These are phyloP conservation scores for Nothophaeocryptopus gaeumannii DNA, from an alignment of 2,329 filamentous ascomycete genomes.

Conservation along the genomic window DNA sequence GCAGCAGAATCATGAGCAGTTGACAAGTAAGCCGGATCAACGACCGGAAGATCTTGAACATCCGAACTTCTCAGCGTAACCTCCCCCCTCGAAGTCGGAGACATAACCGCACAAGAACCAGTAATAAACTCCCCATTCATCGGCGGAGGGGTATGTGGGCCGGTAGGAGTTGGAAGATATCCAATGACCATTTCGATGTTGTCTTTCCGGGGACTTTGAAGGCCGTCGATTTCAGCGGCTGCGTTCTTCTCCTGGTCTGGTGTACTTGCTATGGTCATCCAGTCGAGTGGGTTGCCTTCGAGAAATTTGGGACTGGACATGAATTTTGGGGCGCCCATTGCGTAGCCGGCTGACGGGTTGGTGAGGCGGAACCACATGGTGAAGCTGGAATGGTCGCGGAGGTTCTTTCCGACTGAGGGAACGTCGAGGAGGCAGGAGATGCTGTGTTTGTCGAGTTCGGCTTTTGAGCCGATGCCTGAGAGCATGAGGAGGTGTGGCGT, in stretches of 20 bases:
- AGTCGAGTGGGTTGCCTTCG: conserved; percentile 11
- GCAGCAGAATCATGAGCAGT: conserved; percentile 17
- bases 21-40: conserved; percentile 42
- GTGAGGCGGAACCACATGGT: conserved; percentile 26
- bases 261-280: neutral
- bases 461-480: conserved; percentile 56
- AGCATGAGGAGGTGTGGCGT: conserved; percentile 53
- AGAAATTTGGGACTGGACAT: conserved; percentile 3
- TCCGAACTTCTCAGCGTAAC: neutral
- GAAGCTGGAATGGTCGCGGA: conserved; percentile 52
- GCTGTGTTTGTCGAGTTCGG: conserved; percentile 53
- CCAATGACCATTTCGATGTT: conserved; percentile 4
- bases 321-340: conserved; percentile 6
- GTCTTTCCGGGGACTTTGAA: conserved; percentile 3
- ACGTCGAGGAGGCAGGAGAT: conserved; percentile 58
- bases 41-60: conserved; percentile 15
- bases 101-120: neutral
- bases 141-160: neutral
- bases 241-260: too few relatives aligned
- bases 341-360: conserved; percentile 26
- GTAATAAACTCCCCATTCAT: conserved; percentile 10
- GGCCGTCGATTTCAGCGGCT: neutral
- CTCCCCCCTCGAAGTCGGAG: conserved; percentile 20
- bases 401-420: conserved; percentile 60
- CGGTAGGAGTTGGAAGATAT: conserved; percentile 1